These are phyloP conservation scores for Tetracentron sinense DNA, from an alignment of 164 flowering plant genomes.

Conservation along the genomic window DNA sequence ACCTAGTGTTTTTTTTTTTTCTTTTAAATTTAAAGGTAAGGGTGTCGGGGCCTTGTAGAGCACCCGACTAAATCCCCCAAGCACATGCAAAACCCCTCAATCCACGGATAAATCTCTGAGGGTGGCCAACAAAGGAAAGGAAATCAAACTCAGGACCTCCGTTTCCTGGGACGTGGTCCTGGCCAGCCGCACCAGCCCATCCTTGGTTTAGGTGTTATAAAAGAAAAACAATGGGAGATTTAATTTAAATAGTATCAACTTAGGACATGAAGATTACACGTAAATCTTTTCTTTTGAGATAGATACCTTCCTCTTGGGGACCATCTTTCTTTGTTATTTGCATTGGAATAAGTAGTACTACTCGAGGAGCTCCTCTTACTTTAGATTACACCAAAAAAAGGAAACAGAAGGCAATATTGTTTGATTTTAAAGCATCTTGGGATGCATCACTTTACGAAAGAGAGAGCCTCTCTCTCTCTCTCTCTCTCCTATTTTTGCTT, in stretches of 20 bases:
- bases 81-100: too few relatives aligned
- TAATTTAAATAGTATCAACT: background rate
- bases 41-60: too few relatives aligned
- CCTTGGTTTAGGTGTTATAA: background rate
- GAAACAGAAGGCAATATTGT: constrained; percentile 1
- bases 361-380: constrained; percentile 14
- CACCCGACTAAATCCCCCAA: too few relatives aligned
- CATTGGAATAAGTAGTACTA: constrained; percentile 9
- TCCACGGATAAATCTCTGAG: too few relatives aligned
- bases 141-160: background rate
- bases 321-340: constrained; percentile 16
- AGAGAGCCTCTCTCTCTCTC: background rate
- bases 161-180: background rate
- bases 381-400: constrained; percentile 12
- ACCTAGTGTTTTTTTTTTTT: background rate
- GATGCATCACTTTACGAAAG: constrained; percentile 14
- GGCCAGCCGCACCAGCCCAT: background rate
- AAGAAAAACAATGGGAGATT: constrained; percentile 4
- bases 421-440: constrained; percentile 17
- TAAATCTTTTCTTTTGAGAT: too few relatives aligned
- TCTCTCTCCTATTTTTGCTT: background rate
- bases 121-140: too few relatives aligned
- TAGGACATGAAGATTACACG: background rate
- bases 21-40: too few relatives aligned
- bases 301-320: constrained; percentile 6